Percentiles rank a stretch among this genome's conserved stretches.
phyloP scores from a whole-genome alignment of 257 asterid species.

The Solanum clarkiae region DNA sequence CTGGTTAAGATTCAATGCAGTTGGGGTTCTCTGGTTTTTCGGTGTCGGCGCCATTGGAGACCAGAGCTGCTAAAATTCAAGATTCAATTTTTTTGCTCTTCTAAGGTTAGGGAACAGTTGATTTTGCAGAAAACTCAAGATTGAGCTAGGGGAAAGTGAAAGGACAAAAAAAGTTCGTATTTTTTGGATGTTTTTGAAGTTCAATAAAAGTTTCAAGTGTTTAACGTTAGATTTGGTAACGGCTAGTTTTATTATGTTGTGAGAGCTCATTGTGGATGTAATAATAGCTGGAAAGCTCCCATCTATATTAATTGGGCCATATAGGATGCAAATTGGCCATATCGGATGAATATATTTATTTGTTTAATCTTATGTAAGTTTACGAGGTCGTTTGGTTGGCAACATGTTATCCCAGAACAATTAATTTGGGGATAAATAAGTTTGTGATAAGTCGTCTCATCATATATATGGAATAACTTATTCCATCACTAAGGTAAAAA shows the following conservation, averaged over 20 bases:
- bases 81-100: neutral
- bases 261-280: neutral
- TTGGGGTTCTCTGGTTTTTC: conserved; percentile 12
- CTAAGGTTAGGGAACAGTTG: neutral
- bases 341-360: no score
- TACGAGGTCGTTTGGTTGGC: no score
- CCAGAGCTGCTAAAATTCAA: neutral
- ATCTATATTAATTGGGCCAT: neutral
- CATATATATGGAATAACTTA: no score
- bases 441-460: no score
- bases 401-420: no score
- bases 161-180: neutral
- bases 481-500: no score
- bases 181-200: neutral
- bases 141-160: neutral
- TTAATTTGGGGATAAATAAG: no score
- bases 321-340: no score
- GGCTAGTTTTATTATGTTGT: neutral
- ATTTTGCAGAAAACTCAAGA: neutral
- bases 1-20: conserved; percentile 20
- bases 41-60: conserved; percentile 52
- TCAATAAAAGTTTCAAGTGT: neutral
- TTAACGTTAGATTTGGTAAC: neutral
- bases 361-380: no score
- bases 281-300: neutral